Base-by-base conservation (phyloP, 2,329 filamentous ascomycete species). In the Nemania diffusa region DNA sequence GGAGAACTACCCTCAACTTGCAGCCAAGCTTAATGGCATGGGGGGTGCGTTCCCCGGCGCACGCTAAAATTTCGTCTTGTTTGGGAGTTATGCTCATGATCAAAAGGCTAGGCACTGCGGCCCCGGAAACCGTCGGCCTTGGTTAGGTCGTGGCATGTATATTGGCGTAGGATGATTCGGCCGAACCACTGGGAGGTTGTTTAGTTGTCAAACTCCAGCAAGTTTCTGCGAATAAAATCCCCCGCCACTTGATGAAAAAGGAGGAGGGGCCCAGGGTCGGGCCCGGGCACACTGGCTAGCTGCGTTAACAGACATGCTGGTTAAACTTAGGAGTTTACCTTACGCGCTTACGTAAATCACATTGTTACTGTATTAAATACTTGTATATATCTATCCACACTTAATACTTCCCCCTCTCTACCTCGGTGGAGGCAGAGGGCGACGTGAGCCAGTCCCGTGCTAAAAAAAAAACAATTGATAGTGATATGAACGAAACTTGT, bases 1-100 rank as follows among this genome's bases (percentile, higher is more conserved):
- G 78, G 91, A 94, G 81, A 93, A 93, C 81, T 95, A 95, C 78
- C 92, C 92, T 46, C 89, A 93, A 79, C 85, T 96, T 59, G 91
- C 91, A 15, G 88, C 87, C 67, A 91, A 91, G 78, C 84, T 95
- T 72, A 86, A 89, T 71, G 84, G 85, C 61, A 90, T 90, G 68
- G 72, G 74, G 13, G 64, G 59, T 17, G 72, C 68, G 15, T 75
- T 77, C 34, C 71, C 73, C 32, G 72, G 72, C 11, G 69, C 61
- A 22, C 73, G 69, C 55, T 76, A 74, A 72, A n/a, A n/a, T 11
- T 34, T 17, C 7, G 11, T 20, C 11, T 29, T 46, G 11, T 37
- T 53, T 5, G 48, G 34, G 29, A 51, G 50, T 22, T 46, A 52
- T 26, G 40, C 42, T 48, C n/a, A 48, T 55, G 22, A 55, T 20